These are phyloP conservation scores for Beta vulgaris DNA, from an alignment of 148 eudicot species.

Conservation along the genomic window DNA sequence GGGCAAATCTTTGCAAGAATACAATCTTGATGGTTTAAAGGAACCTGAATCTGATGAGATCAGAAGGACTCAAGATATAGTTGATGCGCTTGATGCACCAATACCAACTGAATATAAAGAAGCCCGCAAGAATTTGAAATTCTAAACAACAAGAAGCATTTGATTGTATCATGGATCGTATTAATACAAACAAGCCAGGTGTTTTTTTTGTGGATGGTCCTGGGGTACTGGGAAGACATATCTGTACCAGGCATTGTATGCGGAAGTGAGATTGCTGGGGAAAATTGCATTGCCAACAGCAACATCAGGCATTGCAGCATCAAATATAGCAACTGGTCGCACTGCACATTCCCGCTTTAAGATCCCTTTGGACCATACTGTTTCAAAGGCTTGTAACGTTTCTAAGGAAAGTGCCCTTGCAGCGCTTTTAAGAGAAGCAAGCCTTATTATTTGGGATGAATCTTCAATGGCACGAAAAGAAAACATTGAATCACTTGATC, in stretches of 20 bases:
- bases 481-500: neutral
- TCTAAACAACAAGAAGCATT: neutral
- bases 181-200: neutral
- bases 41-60: neutral
- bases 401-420: neutral
- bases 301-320: neutral
- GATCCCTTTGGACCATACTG: no score
- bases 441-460: neutral
- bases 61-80: neutral
- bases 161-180: neutral
- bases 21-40: no score
- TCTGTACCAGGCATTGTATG: neutral
- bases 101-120: no score
- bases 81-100: neutral
- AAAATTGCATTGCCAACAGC: neutral
- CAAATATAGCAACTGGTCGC: neutral
- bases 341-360: slow-evolving; percentile 8
- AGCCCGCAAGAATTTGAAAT: no score
- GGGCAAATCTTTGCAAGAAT: no score
- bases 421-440: neutral
- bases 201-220: slow-evolving; percentile 2
- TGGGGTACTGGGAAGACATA: no score
- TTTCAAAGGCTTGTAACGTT: no score
- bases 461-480: neutral
- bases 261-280: neutral